Base-by-base conservation (phyloP, 768 basidiomycete species). In the Lactifluus hygrophoroides region DNA sequence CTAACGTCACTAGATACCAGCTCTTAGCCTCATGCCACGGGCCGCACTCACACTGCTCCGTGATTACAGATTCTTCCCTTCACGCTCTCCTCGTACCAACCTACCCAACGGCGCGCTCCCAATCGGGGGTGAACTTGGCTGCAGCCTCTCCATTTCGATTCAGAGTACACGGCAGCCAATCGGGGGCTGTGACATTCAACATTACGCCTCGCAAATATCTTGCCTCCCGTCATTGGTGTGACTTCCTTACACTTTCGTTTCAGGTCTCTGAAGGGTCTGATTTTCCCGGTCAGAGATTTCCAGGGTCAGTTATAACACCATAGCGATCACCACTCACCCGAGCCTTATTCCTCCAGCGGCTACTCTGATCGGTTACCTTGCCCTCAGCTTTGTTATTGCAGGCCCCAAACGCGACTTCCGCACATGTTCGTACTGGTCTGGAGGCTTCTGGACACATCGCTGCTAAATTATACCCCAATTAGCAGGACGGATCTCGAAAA, bases 331-430 rank as follows among this genome's bases (percentile, higher is more conserved):
- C 43, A 35, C 34, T 58, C 37, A 47, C n/a, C 42, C 21, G n/a
- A 21, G 38, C 52, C 40, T 51, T 30, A 35, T 54, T 42, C 21
- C 27, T n/a, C 27, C 48, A 55, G 25, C 32, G 54, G 48, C 54
- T 28, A 44, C 28, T 60, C 48, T 60, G 59, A 60, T 60, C 54
- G 52, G 34, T 52, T 38, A 47, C 48, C 35, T 46, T 46, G n/a
- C 37, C 54, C 23, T 13, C 37, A 44, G 35, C 19, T 49, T 55
- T 17, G 19, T 25, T 51, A 14, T 51, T 28, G 53, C 49, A 46
- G 21, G 25, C 54, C 54, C 48, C 28, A 32, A 60, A 60, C 49
- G 54, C 43, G 54, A 51, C 28, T 28, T 56, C 35, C 17, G 54
- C 27, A 27, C 54, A 46, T 55, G 54, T 34, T 43, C n/a, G 14